These are phyloP conservation scores for Pelargonium nanum DNA, from an alignment of 345 rosid genomes.

Conservation along the genomic window DNA sequence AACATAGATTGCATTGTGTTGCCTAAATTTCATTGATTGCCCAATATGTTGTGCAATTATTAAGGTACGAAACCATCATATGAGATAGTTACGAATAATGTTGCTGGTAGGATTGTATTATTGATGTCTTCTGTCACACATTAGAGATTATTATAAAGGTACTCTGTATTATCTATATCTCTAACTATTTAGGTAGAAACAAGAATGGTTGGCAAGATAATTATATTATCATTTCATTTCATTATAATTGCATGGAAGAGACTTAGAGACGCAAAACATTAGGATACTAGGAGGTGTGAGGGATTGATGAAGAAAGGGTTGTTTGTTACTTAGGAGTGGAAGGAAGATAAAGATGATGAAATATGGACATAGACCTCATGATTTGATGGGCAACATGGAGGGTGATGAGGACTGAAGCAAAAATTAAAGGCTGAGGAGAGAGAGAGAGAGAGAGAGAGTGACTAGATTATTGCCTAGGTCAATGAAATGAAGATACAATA, in stretches of 20 bases:
- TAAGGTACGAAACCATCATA: no score
- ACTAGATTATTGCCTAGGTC: conserved; percentile 9
- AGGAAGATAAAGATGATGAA: neutral
- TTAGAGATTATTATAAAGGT: no score
- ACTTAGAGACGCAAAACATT: no score
- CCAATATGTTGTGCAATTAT: no score
- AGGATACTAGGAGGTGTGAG: neutral
- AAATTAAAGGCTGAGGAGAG: conserved; percentile 5
- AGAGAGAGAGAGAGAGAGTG: conserved; percentile 13
- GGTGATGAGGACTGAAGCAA: conserved; percentile 5
- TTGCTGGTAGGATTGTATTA: no score
- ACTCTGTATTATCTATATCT: no score
- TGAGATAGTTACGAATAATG: no score
- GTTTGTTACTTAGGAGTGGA: neutral
- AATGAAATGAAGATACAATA: conserved; percentile 3
- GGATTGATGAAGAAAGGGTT: neutral
- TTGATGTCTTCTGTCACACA: no score
- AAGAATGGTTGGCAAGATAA: no score
- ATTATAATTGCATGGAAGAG: no score
- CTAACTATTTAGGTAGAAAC: no score
- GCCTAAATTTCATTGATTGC: neutral
- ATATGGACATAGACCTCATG: conserved; percentile 7
- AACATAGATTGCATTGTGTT: neutral
- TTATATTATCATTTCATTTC: no score
- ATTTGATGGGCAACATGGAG: conserved; percentile 20